Evolutionary conservation across 306 rosid genomes (phyloP).

Genomic region (Delonix regia): DNA sequence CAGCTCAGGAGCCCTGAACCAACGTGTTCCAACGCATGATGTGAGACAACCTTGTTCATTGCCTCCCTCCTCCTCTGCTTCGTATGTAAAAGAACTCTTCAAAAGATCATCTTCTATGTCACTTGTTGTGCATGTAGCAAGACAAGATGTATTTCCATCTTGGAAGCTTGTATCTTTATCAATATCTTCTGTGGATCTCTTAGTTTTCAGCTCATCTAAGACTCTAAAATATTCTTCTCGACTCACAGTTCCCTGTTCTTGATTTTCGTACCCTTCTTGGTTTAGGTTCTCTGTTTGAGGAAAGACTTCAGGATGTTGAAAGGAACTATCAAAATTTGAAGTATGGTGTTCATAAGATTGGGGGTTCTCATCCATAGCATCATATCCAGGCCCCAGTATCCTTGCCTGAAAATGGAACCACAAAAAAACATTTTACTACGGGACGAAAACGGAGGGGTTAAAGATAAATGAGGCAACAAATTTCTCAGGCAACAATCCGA

Average conservation of each 20-base stretch:
- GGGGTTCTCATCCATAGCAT: conserved; percentile 48
- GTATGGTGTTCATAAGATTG: conserved; percentile 42
- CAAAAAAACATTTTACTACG: conserved; percentile 24
- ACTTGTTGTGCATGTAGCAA: conserved; percentile 84
- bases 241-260: conserved; percentile 46
- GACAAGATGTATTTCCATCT: conserved; percentile 80
- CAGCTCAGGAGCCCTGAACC: conserved; percentile 88
- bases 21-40: conserved; percentile 86
- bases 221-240: conserved; percentile 77
- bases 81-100: conserved; percentile 58
- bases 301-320: conserved; percentile 40
- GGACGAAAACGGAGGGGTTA: background rate
- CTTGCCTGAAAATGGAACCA: conserved; percentile 70
- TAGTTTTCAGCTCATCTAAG: conserved; percentile 74
- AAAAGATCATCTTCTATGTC: conserved; percentile 74
- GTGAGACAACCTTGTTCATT: conserved; percentile 63
- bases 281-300: conserved; percentile 37
- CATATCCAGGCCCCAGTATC: conserved; percentile 67
- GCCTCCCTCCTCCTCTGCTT: conserved; percentile 64
- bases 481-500: background rate
- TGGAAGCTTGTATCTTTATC: conserved; percentile 62
- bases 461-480: conserved; percentile 4
- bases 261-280: conserved; percentile 44
- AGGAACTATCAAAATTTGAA: conserved; percentile 36
- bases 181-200: conserved; percentile 43